Conservation (phyloP, 2,329 filamentous ascomycete species). For the Botrytis deweyae region DNA sequence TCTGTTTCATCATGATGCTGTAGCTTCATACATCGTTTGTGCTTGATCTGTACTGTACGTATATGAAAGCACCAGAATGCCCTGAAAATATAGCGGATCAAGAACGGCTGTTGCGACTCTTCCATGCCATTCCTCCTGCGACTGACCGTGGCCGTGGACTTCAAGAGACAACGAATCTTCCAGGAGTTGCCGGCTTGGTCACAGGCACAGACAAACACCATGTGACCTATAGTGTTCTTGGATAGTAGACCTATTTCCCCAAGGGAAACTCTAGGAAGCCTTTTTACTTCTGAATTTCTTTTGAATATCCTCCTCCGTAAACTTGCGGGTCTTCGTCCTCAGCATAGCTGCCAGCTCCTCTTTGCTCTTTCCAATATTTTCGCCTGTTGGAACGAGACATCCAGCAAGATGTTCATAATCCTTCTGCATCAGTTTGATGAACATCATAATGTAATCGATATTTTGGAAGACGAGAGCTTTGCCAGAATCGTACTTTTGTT, state of each 20-base stretch:
- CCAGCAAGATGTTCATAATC: conserved; percentile 69
- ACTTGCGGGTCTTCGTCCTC: conserved; percentile 61
- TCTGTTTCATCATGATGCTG: not conserved
- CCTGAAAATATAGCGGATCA: not conserved
- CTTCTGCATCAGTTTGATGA: conserved; percentile 64
- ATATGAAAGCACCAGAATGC: not conserved
- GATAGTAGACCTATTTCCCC: not conserved
- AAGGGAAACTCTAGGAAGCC: not conserved
- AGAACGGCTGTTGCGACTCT: not conserved
- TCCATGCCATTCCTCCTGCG: not conserved
- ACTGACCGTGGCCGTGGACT: not conserved
- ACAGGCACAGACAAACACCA: not conserved
- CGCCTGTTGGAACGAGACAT: conserved; percentile 71
- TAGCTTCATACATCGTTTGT: not conserved
- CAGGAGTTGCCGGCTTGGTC: not conserved
- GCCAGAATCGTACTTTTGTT: conserved; percentile 63
- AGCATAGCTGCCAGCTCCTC: conserved; percentile 64
- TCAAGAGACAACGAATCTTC: not conserved
- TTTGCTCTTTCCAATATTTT: conserved; percentile 65
- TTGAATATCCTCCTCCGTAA: conserved; percentile 63
- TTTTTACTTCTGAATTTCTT: conserved; percentile 47
- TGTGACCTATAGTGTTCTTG: not conserved
- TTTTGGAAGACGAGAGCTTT: conserved; percentile 75
- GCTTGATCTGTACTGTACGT: not conserved
- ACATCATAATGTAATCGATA: conserved; percentile 79